phyloP scores from a whole-genome alignment of 2,329 filamentous ascomycete species.

The Ilyonectria destructans region DNA sequence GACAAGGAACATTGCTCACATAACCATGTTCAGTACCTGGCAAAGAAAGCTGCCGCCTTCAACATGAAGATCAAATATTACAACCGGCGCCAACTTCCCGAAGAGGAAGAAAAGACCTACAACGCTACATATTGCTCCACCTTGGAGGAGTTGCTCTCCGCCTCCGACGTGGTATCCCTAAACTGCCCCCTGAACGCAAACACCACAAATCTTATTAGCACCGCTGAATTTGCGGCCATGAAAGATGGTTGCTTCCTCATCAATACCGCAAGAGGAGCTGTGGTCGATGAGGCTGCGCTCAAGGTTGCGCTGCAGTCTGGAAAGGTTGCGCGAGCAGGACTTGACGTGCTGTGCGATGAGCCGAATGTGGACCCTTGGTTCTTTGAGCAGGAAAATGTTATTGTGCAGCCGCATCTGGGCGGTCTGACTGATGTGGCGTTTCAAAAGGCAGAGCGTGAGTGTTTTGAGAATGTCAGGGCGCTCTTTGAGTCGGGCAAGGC shows the following conservation, averaged over 20 bases:
- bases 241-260: slow-evolving; percentile 62
- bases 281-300: slow-evolving; percentile 64
- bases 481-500: slow-evolving; percentile 44
- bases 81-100: slow-evolving; percentile 55
- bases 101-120: slow-evolving; percentile 53
- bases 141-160: slow-evolving; percentile 57
- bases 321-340: slow-evolving; percentile 60
- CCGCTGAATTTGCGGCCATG: slow-evolving; percentile 60
- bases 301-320: slow-evolving; percentile 61
- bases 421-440: slow-evolving; percentile 61
- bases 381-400: slow-evolving; percentile 44
- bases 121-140: slow-evolving; percentile 54
- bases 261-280: slow-evolving; percentile 65
- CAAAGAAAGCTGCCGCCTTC: slow-evolving; percentile 57
- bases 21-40: slow-evolving; percentile 52
- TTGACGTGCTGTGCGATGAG: slow-evolving; percentile 64
- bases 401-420: slow-evolving; percentile 62
- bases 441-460: slow-evolving; percentile 59
- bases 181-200: slow-evolving; percentile 57
- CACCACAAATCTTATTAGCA: slow-evolving; percentile 58
- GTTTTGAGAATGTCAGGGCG: slow-evolving; percentile 49
- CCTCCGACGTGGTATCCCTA: slow-evolving; percentile 58
- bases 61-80: slow-evolving; percentile 60
- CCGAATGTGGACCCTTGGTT: slow-evolving; percentile 50
- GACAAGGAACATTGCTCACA: neutral